Conservation (phyloP, 345 rosid species). For the Excoecaria agallocha region DNA sequence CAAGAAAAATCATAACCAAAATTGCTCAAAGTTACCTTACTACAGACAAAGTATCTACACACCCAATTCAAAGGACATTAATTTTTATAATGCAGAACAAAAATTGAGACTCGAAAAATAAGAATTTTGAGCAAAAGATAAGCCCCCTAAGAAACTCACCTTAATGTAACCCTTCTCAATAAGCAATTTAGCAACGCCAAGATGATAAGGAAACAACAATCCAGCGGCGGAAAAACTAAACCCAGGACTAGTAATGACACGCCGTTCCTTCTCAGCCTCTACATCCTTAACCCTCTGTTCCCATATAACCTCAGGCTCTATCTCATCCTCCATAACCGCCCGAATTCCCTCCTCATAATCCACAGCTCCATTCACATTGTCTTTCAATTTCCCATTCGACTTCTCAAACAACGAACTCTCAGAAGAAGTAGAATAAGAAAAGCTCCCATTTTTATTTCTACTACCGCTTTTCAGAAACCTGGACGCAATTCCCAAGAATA, state of each 20-base stretch:
- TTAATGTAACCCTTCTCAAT: slow-evolving; percentile 88
- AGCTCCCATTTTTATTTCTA: slow-evolving; percentile 2
- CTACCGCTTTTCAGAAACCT: slow-evolving; percentile 37
- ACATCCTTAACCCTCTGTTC: slow-evolving; percentile 74
- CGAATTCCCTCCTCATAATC: slow-evolving; percentile 47
- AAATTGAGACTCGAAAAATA: neutral
- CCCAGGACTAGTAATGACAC: slow-evolving; percentile 77
- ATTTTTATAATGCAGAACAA: neutral
- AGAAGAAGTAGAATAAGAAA: neutral
- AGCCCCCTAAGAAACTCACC: slow-evolving; percentile 33
- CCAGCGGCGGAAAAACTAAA: slow-evolving; percentile 98
- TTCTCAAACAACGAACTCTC: slow-evolving; percentile 14
- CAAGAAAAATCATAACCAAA: neutral
- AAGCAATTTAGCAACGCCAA: slow-evolving; percentile 81
- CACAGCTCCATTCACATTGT: neutral
- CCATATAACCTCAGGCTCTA: slow-evolving; percentile 77
- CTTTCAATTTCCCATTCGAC: slow-evolving; percentile 7
- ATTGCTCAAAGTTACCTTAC: neutral
- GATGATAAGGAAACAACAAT: slow-evolving; percentile 89
- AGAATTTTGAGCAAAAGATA: neutral
- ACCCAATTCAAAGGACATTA: neutral
- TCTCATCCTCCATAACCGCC: slow-evolving; percentile 58
- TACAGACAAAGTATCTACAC: neutral
- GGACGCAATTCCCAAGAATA: slow-evolving; percentile 68
- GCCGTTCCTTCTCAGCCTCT: slow-evolving; percentile 75